Evolutionary conservation across 2,329 filamentous ascomycete genomes (phyloP).

Genomic region (Verticillium isaacii): DNA sequence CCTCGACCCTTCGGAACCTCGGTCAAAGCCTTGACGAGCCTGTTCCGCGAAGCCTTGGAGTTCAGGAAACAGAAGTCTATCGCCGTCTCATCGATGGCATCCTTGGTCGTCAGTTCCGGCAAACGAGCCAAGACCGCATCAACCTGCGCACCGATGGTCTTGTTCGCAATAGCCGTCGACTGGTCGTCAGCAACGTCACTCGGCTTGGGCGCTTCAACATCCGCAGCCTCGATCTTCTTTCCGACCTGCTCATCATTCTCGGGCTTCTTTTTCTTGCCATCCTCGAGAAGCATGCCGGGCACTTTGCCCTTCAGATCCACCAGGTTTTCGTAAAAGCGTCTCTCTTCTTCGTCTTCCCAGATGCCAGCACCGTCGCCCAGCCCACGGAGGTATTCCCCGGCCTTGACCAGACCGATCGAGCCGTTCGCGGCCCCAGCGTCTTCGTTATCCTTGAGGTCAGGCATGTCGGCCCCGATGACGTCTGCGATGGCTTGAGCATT

Average conservation of each 20-base stretch:
- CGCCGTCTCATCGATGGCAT: slow-evolving; percentile 84
- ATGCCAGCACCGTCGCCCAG: slow-evolving; percentile 90
- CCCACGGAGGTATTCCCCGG: slow-evolving; percentile 85
- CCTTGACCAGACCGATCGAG: slow-evolving; percentile 88
- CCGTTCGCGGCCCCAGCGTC: slow-evolving; percentile 62
- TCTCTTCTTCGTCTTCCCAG: slow-evolving; percentile 98
- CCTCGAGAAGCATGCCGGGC: slow-evolving; percentile 86
- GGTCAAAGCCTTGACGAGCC: slow-evolving; percentile 85
- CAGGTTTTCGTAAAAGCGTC: slow-evolving; percentile 95
- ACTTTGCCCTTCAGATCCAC: slow-evolving; percentile 95
- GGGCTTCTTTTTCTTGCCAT: slow-evolving; percentile 87
- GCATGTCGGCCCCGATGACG: slow-evolving; percentile 85
- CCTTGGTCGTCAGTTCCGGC: slow-evolving; percentile 89
- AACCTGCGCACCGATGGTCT: slow-evolving; percentile 94
- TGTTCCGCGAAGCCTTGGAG: slow-evolving; percentile 94
- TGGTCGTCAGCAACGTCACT: slow-evolving; percentile 65
- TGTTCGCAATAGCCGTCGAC: slow-evolving; percentile 93
- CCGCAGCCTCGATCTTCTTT: slow-evolving; percentile 55
- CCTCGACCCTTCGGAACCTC: slow-evolving; percentile 92
- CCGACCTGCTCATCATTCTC: slow-evolving; percentile 79
- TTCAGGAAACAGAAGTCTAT: slow-evolving; percentile 98
- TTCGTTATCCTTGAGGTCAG: slow-evolving; percentile 81
- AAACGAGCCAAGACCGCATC: slow-evolving; percentile 82
- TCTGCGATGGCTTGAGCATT: slow-evolving; percentile 92
- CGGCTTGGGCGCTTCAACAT: slow-evolving; percentile 44